phyloP scores from a whole-genome alignment of 306 rosid genomes.

The Heteromeles arbutifolia region DNA sequence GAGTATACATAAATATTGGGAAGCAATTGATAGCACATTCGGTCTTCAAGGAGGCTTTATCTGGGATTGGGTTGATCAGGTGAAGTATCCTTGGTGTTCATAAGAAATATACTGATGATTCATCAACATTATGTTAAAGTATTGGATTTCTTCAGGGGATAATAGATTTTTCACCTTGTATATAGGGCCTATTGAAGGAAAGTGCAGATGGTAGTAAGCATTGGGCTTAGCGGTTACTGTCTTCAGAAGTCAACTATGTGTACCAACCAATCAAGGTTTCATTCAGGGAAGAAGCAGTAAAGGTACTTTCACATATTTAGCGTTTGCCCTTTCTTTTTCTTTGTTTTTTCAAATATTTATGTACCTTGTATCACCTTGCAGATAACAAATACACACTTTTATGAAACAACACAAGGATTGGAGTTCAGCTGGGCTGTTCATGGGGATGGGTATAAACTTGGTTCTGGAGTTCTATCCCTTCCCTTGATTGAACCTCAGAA shows the following conservation, averaged over 20 bases:
- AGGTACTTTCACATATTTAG: slow-evolving; percentile 38
- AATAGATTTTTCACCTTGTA: slow-evolving; percentile 3
- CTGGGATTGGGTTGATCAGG: slow-evolving; percentile 99
- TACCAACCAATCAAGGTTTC: slow-evolving; percentile 86
- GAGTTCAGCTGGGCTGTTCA: slow-evolving; percentile 74
- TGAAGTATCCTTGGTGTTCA: slow-evolving; percentile 9
- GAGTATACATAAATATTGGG: slow-evolving; percentile 83
- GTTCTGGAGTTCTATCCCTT: slow-evolving; percentile 57
- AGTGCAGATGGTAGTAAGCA: slow-evolving; percentile 46
- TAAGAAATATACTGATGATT: not conserved
- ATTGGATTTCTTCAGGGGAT: not conserved
- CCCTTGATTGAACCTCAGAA: slow-evolving; percentile 62
- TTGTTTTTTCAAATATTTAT: not conserved
- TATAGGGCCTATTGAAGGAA: slow-evolving; percentile 61
- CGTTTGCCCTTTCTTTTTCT: not conserved
- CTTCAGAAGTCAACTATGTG: slow-evolving; percentile 79
- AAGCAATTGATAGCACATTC: slow-evolving; percentile 83
- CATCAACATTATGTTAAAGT: slow-evolving; percentile 6
- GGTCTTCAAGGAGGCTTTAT: slow-evolving; percentile 99
- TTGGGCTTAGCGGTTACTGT: slow-evolving; percentile 63
- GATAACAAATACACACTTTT: slow-evolving; percentile 70
- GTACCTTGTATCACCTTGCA: slow-evolving; percentile 28
- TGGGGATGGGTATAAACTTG: slow-evolving; percentile 68
- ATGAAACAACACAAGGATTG: slow-evolving; percentile 62
- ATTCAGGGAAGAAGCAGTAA: slow-evolving; percentile 40